Evolutionary conservation across 331 rosid species (phyloP).

Genomic region (Pyrus hybrid): DNA sequence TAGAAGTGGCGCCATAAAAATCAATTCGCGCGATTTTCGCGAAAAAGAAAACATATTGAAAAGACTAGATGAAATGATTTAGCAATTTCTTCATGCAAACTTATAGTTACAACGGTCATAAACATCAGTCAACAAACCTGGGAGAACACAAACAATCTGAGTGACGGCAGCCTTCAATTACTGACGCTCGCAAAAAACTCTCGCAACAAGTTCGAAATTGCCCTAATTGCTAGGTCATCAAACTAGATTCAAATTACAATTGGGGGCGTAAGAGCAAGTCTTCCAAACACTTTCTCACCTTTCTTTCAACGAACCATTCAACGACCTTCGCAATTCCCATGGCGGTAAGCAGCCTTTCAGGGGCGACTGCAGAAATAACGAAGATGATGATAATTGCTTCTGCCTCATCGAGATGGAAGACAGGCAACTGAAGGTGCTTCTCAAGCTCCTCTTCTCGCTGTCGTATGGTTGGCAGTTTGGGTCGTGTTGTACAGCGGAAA

Average conservation of each 20-base stretch:
- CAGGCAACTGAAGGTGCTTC: constrained; percentile 54
- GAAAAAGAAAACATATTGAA: not conserved
- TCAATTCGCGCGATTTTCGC: not conserved
- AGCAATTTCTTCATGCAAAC: not conserved
- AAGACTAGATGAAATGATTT: not conserved
- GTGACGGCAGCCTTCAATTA: constrained; percentile 1
- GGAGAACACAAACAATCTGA: constrained; percentile 1
- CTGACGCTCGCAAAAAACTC: not conserved
- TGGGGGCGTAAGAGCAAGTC: not conserved
- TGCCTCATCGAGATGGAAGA: constrained; percentile 91
- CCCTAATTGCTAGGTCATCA: not conserved
- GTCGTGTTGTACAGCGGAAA: constrained; percentile 70
- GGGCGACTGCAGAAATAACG: constrained; percentile 90
- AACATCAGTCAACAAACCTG: constrained; percentile 1
- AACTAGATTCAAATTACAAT: not conserved
- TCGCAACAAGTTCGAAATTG: not conserved
- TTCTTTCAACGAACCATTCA: constrained; percentile 66
- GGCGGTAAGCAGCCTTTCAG: constrained; percentile 73
- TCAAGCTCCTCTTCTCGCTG: constrained; percentile 69
- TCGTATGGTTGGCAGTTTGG: constrained; percentile 45
- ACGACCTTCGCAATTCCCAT: constrained; percentile 72
- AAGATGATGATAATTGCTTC: constrained; percentile 78
- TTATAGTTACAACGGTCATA: not conserved
- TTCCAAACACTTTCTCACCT: constrained; percentile 31
- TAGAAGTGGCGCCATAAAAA: too few species aligned